phyloP scores from a whole-genome alignment of 2,329 filamentous ascomycete species.

The Orbilia javanica region DNA sequence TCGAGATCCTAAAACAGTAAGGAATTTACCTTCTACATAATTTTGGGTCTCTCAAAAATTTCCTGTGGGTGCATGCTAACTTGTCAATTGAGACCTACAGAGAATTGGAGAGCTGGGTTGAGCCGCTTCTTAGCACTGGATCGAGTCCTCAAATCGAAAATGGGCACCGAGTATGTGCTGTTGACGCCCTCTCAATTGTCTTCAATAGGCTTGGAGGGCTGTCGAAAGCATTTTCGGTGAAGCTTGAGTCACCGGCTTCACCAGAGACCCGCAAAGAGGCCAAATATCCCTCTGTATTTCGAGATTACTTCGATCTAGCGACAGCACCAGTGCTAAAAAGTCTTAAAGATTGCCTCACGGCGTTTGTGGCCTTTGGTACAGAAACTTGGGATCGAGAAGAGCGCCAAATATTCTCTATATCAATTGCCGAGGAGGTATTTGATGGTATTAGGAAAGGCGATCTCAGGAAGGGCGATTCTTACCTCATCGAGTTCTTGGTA shows the following conservation, averaged over 20 bases:
- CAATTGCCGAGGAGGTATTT: slow-evolving; percentile 39
- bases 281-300: slow-evolving; percentile 25
- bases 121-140: slow-evolving; percentile 32
- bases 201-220: slow-evolving; percentile 49
- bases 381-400: slow-evolving; percentile 24
- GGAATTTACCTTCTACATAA: not conserved
- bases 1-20: slow-evolving; percentile 34
- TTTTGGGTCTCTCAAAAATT: not conserved
- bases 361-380: slow-evolving; percentile 38
- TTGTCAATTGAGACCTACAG: slow-evolving; percentile 42
- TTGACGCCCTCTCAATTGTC: slow-evolving; percentile 43
- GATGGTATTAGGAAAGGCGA: not conserved
- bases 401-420: slow-evolving; percentile 19
- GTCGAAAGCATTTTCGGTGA: slow-evolving; percentile 2
- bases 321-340: slow-evolving; percentile 38
- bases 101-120: slow-evolving; percentile 35
- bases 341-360: slow-evolving; percentile 51
- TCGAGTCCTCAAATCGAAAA: slow-evolving; percentile 29
- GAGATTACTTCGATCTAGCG: slow-evolving; percentile 55
- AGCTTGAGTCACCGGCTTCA: not conserved
- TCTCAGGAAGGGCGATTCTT: slow-evolving; percentile 53
- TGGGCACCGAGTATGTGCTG: slow-evolving; percentile 32
- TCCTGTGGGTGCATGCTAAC: slow-evolving; percentile 14
- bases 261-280: not conserved
- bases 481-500: slow-evolving; percentile 44